Percentiles rank a stretch among this genome's conserved stretches.
Conservation (phyloP, 2,329 filamentous ascomycete genomes). For the Lasiodiplodia gonubiensis region DNA sequence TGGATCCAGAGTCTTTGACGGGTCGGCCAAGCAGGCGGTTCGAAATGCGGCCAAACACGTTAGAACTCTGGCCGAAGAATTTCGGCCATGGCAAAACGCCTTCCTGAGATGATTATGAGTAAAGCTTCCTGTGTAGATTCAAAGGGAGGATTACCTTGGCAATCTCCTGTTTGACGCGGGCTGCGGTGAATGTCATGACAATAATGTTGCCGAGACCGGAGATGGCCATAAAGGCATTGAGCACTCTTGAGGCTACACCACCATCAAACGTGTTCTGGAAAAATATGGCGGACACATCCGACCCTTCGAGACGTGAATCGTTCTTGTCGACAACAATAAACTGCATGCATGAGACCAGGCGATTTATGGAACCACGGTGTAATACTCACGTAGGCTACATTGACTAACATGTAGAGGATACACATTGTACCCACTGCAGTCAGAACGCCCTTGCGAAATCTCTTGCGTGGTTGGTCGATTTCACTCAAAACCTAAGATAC, state of each 20-base stretch:
- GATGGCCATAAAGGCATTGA: constrained; percentile 59
- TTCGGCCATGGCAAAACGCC: constrained; percentile 34
- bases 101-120: constrained; percentile 12
- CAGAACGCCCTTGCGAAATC: constrained; percentile 30
- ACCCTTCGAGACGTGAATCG: background rate
- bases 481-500: constrained; percentile 43
- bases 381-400: constrained; percentile 52
- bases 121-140: background rate
- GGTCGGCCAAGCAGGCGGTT: constrained; percentile 7
- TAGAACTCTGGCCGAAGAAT: constrained; percentile 33
- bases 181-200: constrained; percentile 62
- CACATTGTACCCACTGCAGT: constrained; percentile 33
- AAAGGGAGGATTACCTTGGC: constrained; percentile 48
- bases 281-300: constrained; percentile 32
- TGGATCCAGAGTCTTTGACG: background rate
- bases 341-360: constrained; percentile 25
- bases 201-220: constrained; percentile 63
- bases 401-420: constrained; percentile 48
- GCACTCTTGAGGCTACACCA: constrained; percentile 42
- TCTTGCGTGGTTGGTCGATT: constrained; percentile 32
- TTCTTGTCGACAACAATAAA: constrained; percentile 39
- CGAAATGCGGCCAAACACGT: constrained; percentile 24
- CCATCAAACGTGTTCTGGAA: constrained; percentile 37
- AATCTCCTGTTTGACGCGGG: constrained; percentile 65
- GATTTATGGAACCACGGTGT: background rate